Base-by-base conservation (phyloP, 768 basidiomycete species). In the Pholiota molesta region DNA sequence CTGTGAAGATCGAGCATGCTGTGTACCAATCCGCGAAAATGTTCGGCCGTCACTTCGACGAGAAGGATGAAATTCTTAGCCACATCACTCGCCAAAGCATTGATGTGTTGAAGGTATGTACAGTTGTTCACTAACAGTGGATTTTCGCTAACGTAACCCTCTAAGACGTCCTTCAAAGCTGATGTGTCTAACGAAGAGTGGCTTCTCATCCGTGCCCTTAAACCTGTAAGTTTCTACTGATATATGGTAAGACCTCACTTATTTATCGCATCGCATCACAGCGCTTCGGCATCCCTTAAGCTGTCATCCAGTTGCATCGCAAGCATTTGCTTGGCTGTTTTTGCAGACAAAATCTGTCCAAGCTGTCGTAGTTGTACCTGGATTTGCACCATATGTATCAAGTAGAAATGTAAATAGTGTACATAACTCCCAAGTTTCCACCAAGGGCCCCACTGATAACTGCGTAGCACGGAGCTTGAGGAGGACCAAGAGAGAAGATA, bases 1-100 rank as follows among this genome's bases (percentile, higher is more conserved):
- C 97, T 0, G 92, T 99, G 68, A 99, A 99, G 83, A 98, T 99
- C 62, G 97, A 99, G 74, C 92, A 97, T 73, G 96, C 95, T 3
- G 90, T 96, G 11, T 95, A 99, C 75, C 92, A 98, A 77, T 91
- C 92, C 26, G 88, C 95, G 29, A 97, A 95, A 77, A 90, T 95
- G 88, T 98, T 92, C 71, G 95, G 96, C 5, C 87, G 96, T 66
- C 97, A 98, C 77, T 98, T 95, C 71, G 91, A 92, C 69, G 96
- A 98, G 51, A 93, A 97, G 77, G 96, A 99, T 73, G 97, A 98
- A 68, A 73, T 98, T 40, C 81, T 95, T 56, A 95, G 94, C 57
- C 90, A 91, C 63, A 90, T 99, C 72, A 91, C 93, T 35, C 86
- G 97, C 52, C 88, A 90, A 74, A 95, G 93, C 68, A 98, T 99